A percentile compares a stretch with the other conserved stretches of the same genome.
These are phyloP conservation scores for Colletotrichum aenigma DNA, from an alignment of 2,329 filamentous ascomycete species.

Conservation along the genomic window DNA sequence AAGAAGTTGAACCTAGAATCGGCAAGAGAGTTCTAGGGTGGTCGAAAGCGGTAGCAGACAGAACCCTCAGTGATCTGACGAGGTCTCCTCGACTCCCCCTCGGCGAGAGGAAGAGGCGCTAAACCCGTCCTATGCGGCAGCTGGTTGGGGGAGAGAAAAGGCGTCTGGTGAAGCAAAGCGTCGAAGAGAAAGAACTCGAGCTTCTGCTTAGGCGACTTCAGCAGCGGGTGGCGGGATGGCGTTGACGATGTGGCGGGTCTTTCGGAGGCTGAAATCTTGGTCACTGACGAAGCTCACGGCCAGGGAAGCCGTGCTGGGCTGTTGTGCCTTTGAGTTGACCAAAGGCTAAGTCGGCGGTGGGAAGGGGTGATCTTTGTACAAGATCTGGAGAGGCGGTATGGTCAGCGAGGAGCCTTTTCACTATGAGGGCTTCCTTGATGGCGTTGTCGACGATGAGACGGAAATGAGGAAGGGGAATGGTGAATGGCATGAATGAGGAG, in stretches of 20 bases:
- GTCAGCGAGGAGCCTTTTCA: not conserved
- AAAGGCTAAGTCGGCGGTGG: conserved; percentile 56
- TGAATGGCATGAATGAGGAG: not conserved
- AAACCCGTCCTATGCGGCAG: conserved; percentile 99
- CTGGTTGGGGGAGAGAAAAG: conserved; percentile 72
- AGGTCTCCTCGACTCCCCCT: conserved; percentile 99
- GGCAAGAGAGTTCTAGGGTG: conserved; percentile 76
- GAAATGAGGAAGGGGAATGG: not conserved
- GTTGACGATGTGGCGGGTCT: conserved; percentile 72
- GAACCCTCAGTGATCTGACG: conserved; percentile 89
- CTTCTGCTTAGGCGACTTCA: conserved; percentile 51
- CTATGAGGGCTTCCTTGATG: not conserved
- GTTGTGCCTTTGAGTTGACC: conserved; percentile 69
- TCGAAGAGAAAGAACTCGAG: conserved; percentile 57
- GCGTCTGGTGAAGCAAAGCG: conserved; percentile 47
- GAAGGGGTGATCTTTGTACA: conserved; percentile 15
- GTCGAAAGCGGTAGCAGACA: conserved; percentile 93
- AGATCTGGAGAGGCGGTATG: conserved; percentile 8
- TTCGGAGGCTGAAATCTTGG: conserved; percentile 72
- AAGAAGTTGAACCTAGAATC: conserved; percentile 21
- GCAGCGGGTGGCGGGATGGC: conserved; percentile 57
- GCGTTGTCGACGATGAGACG: not conserved
- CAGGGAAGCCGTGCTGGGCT: conserved; percentile 64
- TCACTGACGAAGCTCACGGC: conserved; percentile 68
- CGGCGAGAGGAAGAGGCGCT: conserved; percentile 98